Conservation (phyloP, 129 eudicot genomes). For the Silybum marianum region DNA sequence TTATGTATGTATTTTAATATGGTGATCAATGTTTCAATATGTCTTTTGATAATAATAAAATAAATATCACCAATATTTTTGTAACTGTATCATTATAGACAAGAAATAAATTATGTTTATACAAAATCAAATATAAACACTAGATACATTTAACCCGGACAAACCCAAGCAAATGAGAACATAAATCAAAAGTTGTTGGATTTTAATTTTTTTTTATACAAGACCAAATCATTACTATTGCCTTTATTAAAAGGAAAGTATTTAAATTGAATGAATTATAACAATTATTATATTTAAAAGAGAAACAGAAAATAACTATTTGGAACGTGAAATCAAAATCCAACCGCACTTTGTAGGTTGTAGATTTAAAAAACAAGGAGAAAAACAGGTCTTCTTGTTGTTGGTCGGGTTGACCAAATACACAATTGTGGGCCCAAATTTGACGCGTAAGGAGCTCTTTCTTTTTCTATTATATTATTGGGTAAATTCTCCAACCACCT, state of each 20-base stretch:
- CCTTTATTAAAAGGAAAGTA: background rate
- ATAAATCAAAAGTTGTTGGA: background rate
- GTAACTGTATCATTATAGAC: no score
- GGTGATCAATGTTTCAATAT: background rate
- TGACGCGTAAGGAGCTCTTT: background rate
- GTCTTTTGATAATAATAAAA: no score
- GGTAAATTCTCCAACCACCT: background rate
- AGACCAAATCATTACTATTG: background rate
- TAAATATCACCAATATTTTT: no score
- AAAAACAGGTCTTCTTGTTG: background rate
- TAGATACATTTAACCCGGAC: background rate
- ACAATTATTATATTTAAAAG: no score
- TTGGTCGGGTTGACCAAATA: background rate
- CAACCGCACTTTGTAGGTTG: background rate
- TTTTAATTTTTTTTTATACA: background rate
- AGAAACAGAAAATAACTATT: background rate
- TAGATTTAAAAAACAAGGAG: background rate
- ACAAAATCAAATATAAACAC: background rate
- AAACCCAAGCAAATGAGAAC: background rate
- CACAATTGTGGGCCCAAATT: background rate
- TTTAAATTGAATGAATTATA: background rate
- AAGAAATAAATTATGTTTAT: background rate
- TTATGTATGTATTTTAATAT: background rate
- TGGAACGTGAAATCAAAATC: background rate
- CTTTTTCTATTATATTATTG: background rate